Evolutionary conservation across 2,329 filamentous ascomycete genomes (phyloP).

Genomic region (Botryosphaeria dothidea): DNA sequence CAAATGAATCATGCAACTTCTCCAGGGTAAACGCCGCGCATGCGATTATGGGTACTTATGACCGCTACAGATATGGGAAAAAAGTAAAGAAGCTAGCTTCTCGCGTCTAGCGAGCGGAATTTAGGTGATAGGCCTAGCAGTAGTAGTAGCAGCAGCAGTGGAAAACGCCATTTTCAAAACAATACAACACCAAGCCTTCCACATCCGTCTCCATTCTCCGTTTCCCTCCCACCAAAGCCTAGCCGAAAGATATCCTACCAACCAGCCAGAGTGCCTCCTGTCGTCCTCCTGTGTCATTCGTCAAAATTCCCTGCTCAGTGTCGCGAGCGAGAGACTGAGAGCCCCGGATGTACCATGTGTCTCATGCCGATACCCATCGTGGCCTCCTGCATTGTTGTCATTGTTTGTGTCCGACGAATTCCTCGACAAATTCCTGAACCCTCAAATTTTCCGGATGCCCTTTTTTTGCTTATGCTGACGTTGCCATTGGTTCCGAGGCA

Average conservation of each 20-base stretch:
- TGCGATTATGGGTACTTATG: constrained; percentile 10
- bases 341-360: constrained; percentile 8
- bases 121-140: constrained; percentile 17
- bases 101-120: constrained; percentile 16
- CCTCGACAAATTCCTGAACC: constrained; percentile 16
- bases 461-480: constrained; percentile 14
- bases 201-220: constrained; percentile 14
- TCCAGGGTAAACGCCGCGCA: constrained; percentile 12
- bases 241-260: constrained; percentile 13
- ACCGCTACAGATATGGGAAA: constrained; percentile 11
- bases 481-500: constrained; percentile 12
- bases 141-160: constrained; percentile 15
- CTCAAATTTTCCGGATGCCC: constrained; percentile 1
- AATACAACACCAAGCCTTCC: constrained; percentile 18
- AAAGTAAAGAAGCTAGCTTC: constrained; percentile 16
- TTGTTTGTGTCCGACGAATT: constrained; percentile 17
- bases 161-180: constrained; percentile 14
- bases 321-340: constrained; percentile 8
- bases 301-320: constrained; percentile 9
- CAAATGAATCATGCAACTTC: background rate
- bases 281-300: constrained; percentile 15
- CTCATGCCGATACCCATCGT: constrained; percentile 13
- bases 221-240: constrained; percentile 8
- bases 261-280: constrained; percentile 13
- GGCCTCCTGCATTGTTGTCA: constrained; percentile 14